A percentile compares a stretch with the other conserved stretches of the same genome.
Evolutionary conservation across 2,329 filamentous ascomycete species (phyloP).

Genomic region (Talaromyces verruculosus): DNA sequence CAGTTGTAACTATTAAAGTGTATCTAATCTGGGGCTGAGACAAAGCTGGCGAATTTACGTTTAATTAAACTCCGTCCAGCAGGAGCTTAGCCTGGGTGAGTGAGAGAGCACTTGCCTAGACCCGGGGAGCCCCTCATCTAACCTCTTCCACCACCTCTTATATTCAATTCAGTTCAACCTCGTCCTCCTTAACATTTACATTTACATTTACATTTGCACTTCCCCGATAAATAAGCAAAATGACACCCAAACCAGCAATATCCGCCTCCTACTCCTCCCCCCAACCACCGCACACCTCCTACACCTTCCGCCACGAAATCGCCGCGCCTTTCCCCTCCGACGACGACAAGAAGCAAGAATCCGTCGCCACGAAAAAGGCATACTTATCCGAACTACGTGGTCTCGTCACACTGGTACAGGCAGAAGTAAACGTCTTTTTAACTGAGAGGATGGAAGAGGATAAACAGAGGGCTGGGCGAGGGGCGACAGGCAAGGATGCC

Average conservation of each 20-base stretch:
- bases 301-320: slow-evolving; percentile 35
- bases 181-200: not conserved
- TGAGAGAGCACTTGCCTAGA: not conserved
- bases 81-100: not conserved
- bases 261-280: slow-evolving; percentile 35
- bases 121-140: slow-evolving; percentile 3
- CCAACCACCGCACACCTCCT: slow-evolving; percentile 25
- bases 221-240: not conserved
- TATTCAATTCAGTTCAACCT: not conserved
- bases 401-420: slow-evolving; percentile 54
- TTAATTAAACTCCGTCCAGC: not conserved
- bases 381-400: slow-evolving; percentile 55
- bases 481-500: slow-evolving; percentile 33
- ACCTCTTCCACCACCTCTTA: not conserved
- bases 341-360: slow-evolving; percentile 10
- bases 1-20: not conserved
- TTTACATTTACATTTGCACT: not conserved
- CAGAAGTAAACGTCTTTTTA: slow-evolving; percentile 59
- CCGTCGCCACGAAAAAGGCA: slow-evolving; percentile 47
- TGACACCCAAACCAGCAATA: slow-evolving; percentile 16
- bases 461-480: slow-evolving; percentile 43
- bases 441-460: slow-evolving; percentile 64
- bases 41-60: slow-evolving; percentile 1
- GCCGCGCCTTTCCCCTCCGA: slow-evolving; percentile 24
- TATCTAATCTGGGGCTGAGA: slow-evolving; percentile 8